A percentile compares a stretch with the other conserved stretches of the same genome.
Conservation (phyloP, 495 filamentous ascomycete genomes). For the Achaetomiella virescens region DNA sequence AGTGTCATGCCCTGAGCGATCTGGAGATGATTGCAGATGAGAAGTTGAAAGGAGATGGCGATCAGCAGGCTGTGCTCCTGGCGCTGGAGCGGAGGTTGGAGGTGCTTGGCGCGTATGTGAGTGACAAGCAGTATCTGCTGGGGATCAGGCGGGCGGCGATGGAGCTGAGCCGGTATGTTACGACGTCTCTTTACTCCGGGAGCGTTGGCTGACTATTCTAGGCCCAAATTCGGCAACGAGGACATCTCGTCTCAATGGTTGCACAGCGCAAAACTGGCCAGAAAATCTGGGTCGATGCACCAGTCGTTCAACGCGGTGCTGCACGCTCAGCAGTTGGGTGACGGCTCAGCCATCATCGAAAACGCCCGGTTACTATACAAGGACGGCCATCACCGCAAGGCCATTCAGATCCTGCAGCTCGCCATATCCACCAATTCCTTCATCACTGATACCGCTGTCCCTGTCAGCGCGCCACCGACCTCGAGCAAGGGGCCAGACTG, state of each 20-base stretch:
- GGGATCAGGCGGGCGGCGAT: slow-evolving; percentile 80
- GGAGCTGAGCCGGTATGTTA: slow-evolving; percentile 58
- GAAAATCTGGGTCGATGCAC: slow-evolving; percentile 73
- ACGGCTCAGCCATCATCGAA: slow-evolving; percentile 81
- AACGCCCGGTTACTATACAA: slow-evolving; percentile 92
- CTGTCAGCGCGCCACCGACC: slow-evolving; percentile 39
- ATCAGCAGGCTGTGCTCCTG: slow-evolving; percentile 44
- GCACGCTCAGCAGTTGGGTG: slow-evolving; percentile 77
- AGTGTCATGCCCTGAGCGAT: slow-evolving; percentile 80
- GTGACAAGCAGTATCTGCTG: slow-evolving; percentile 93
- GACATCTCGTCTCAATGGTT: slow-evolving; percentile 84
- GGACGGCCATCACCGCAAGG: slow-evolving; percentile 88
- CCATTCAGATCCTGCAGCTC: slow-evolving; percentile 80
- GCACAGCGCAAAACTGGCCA: slow-evolving; percentile 73
- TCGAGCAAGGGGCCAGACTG: slow-evolving; percentile 38
- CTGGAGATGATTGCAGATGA: slow-evolving; percentile 69
- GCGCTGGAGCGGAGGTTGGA: slow-evolving; percentile 70
- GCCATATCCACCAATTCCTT: slow-evolving; percentile 75
- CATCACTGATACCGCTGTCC: slow-evolving; percentile 19
- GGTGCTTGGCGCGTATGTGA: slow-evolving; percentile 74
- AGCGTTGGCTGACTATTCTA: slow-evolving; percentile 31
- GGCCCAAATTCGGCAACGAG: slow-evolving; percentile 47
- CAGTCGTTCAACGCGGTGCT: slow-evolving; percentile 91
- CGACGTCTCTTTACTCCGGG: neutral
- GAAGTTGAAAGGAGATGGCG: slow-evolving; percentile 27